phyloP scores from a whole-genome alignment of 208 protist species.

The Leishmania tarentolae region DNA sequence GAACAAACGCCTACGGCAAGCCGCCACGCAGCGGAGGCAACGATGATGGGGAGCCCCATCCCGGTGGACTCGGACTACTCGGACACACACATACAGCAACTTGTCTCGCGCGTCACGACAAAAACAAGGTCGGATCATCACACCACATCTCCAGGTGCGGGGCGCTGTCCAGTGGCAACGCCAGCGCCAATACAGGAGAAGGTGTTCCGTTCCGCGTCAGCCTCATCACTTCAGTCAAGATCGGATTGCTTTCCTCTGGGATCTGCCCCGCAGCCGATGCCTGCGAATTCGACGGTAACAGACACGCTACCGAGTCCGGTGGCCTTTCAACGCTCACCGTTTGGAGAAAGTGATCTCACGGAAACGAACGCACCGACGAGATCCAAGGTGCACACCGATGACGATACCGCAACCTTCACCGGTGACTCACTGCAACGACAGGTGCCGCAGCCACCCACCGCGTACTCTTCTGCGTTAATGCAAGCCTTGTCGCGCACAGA shows the following conservation, averaged over 20 bases:
- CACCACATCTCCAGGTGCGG: background rate
- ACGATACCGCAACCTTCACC: background rate
- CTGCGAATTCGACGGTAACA: background rate
- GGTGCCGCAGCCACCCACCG: constrained; percentile 1
- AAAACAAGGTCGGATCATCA: background rate
- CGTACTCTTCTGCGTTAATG: constrained; percentile 60
- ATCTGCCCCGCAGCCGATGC: background rate
- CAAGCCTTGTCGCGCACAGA: constrained; percentile 62
- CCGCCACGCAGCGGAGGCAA: constrained; percentile 24
- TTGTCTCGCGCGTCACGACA: constrained; percentile 4
- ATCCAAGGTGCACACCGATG: constrained; percentile 2
- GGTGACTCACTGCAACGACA: background rate
- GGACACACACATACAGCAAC: constrained; percentile 18
- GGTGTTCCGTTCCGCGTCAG: background rate
- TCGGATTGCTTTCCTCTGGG: background rate
- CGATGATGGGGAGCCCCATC: constrained; percentile 41
- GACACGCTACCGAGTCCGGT: background rate
- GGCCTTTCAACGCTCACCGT: background rate
- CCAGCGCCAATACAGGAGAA: background rate
- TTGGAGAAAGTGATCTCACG: constrained; percentile 11
- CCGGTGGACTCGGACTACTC: constrained; percentile 35
- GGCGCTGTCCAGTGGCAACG: background rate
- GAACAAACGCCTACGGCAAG: constrained; percentile 16
- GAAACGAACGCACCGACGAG: background rate
- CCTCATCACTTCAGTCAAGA: background rate